phyloP scores from a whole-genome alignment of 1,139 yeast species.

The Ogataea hybrid region DNA sequence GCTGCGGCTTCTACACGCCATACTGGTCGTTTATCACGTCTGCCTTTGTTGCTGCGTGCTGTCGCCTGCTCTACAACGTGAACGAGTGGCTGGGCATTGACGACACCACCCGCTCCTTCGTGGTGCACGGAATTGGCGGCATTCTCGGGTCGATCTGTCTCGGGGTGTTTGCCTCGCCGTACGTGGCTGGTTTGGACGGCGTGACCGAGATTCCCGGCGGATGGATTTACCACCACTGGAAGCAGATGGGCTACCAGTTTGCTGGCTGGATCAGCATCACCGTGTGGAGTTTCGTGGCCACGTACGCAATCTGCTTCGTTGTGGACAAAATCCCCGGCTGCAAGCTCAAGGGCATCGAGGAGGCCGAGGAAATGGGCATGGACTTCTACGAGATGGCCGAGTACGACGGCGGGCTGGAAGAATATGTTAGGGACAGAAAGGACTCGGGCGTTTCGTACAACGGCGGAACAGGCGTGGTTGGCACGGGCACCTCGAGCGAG shows the following conservation, averaged over 20 bases:
- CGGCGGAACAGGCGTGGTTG: slow-evolving; percentile 7
- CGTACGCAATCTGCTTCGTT: slow-evolving; percentile 40
- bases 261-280: slow-evolving; percentile 41
- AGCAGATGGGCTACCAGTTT: slow-evolving; percentile 49
- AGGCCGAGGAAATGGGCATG: slow-evolving; percentile 48
- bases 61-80: slow-evolving; percentile 38
- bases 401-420: slow-evolving; percentile 24
- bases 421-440: slow-evolving; percentile 8
- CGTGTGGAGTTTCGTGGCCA: slow-evolving; percentile 43
- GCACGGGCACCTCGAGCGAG: slow-evolving; percentile 17
- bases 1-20: slow-evolving; percentile 49
- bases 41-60: slow-evolving; percentile 39
- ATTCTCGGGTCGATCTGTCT: slow-evolving; percentile 42
- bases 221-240: slow-evolving; percentile 50
- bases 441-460: slow-evolving; percentile 10
- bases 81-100: slow-evolving; percentile 46
- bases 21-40: slow-evolving; percentile 49
- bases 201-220: slow-evolving; percentile 46
- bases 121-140: slow-evolving; percentile 50
- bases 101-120: slow-evolving; percentile 46
- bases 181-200: slow-evolving; percentile 47
- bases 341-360: slow-evolving; percentile 41
- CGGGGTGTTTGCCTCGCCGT: slow-evolving; percentile 47
- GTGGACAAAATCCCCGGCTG: slow-evolving; percentile 48
- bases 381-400: slow-evolving; percentile 42